These are phyloP conservation scores for Taiozyma sp. DNA, from an alignment of 1,139 yeast genomes.

Conservation along the genomic window DNA sequence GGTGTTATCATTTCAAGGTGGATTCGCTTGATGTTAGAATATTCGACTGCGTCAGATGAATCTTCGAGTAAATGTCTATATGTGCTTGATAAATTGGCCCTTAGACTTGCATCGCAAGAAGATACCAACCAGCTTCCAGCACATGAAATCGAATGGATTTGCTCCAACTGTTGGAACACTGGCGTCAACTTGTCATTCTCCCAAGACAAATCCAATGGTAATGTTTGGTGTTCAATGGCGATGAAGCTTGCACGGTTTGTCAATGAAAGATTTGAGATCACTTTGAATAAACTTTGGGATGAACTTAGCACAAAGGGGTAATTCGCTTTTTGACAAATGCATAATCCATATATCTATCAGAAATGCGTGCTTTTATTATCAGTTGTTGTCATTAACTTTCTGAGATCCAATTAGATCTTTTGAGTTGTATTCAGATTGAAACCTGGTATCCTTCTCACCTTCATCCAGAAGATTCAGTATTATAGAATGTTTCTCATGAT, in stretches of 20 bases:
- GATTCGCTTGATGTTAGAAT: conserved; percentile 16
- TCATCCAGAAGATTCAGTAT: conserved; percentile 27
- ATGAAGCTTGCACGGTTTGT: conserved; percentile 15
- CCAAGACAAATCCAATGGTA: conserved; percentile 10
- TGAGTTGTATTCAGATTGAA: background rate
- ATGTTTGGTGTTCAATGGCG: conserved; percentile 16
- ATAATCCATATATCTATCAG: background rate
- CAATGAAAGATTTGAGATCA: conserved; percentile 17
- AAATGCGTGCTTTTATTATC: background rate
- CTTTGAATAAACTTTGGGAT: conserved; percentile 16
- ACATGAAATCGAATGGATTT: conserved; percentile 21
- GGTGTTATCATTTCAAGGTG: conserved; percentile 14
- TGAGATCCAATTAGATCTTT: conserved; percentile 3
- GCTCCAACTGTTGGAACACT: conserved; percentile 19
- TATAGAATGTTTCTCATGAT: conserved; percentile 33
- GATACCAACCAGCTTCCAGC: conserved; percentile 14
- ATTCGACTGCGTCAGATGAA: conserved; percentile 1
- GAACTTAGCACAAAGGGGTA: conserved; percentile 6
- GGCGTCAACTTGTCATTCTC: conserved; percentile 15
- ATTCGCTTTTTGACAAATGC: background rate
- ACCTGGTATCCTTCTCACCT: conserved; percentile 30
- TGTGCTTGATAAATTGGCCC: conserved; percentile 7
- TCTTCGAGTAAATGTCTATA: conserved; percentile 6
- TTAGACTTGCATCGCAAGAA: conserved; percentile 7
- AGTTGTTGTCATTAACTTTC: background rate